A percentile compares a stretch with the other conserved stretches of the same genome.
Evolutionary conservation across 768 basidiomycete species (phyloP).

Genomic region (Suillus occidentalis): DNA sequence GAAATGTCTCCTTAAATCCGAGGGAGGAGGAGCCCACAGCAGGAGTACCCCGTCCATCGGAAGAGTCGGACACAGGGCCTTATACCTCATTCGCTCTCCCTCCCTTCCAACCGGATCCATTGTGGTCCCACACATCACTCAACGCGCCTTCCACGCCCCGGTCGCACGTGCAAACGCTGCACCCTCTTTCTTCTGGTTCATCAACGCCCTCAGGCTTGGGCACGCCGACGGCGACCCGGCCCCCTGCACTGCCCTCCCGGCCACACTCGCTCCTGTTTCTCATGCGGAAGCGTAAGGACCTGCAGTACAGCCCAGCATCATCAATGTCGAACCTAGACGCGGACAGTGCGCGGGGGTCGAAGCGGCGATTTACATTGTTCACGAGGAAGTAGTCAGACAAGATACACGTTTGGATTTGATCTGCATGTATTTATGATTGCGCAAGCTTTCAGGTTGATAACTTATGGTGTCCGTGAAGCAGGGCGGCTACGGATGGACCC

Average conservation of each 20-base stretch:
- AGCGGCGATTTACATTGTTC: conserved; percentile 32
- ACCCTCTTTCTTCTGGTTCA: conserved; percentile 30
- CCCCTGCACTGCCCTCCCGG: conserved; percentile 22
- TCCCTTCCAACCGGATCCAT: conserved; percentile 23
- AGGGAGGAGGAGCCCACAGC: conserved; percentile 31
- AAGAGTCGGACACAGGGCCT: conserved; percentile 34
- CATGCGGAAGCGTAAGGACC: conserved; percentile 28
- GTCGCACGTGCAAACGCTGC: conserved; percentile 26
- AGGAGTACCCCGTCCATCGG: conserved; percentile 27
- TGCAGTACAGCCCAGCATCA: conserved; percentile 25
- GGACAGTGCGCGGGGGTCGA: conserved; percentile 10
- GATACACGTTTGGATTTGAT: conserved; percentile 11
- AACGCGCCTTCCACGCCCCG: conserved; percentile 21
- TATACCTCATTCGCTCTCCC: conserved; percentile 33
- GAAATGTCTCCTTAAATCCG: conserved; percentile 29
- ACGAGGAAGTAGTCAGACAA: conserved; percentile 28
- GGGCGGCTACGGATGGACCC: conserved; percentile 22
- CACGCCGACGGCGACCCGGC: conserved; percentile 27
- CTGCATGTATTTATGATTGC: conserved; percentile 16
- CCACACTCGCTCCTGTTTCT: conserved; percentile 32
- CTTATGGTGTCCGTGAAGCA: background rate
- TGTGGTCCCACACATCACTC: conserved; percentile 23
- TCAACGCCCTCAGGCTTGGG: conserved; percentile 32
- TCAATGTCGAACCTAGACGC: conserved; percentile 23
- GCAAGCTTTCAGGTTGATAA: background rate